Conservation (phyloP, 129 eudicot species). For the Deinandra increscens region DNA sequence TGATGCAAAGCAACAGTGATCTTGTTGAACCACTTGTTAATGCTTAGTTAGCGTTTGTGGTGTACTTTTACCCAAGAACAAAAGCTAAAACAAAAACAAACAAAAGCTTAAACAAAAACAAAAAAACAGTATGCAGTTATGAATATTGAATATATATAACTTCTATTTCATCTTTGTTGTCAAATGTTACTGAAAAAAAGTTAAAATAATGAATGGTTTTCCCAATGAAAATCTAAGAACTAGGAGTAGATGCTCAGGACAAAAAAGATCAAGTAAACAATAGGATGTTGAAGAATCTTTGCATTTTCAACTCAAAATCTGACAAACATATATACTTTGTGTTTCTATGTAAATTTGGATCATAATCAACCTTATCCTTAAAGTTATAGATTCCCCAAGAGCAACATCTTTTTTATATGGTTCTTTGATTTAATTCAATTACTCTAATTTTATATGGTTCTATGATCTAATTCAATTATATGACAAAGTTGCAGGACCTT, state of each 20-base stretch:
- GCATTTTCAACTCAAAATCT: conserved; percentile 38
- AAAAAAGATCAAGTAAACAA: conserved; percentile 30
- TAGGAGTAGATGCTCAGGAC: conserved; percentile 36
- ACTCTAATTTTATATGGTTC: conserved; percentile 9
- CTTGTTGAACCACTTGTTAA: too few relatives aligned
- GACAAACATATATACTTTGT: conserved; percentile 66
- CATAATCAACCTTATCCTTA: conserved; percentile 38
- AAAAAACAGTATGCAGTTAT: conserved; percentile 9
- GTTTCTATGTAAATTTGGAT: conserved; percentile 36
- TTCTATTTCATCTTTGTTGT: conserved; percentile 60
- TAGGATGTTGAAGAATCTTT: conserved; percentile 34
- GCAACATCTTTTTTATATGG: conserved; percentile 24
- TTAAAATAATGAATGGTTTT: conserved; percentile 17
- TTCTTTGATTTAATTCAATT: neutral
- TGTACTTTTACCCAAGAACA: neutral
- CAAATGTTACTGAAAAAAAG: conserved; percentile 25
- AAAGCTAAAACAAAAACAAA: neutral
- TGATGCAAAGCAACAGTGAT: neutral
- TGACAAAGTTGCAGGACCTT: neutral
- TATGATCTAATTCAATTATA: conserved; percentile 1
- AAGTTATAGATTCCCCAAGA: conserved; percentile 29
- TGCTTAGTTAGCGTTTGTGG: too few relatives aligned
- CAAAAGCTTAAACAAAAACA: conserved; percentile 10
- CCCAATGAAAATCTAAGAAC: conserved; percentile 49
- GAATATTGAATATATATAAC: conserved; percentile 10